Percentiles rank a stretch among this genome's conserved stretches.
These are phyloP conservation scores for Pyronema domesticum DNA, from an alignment of 495 filamentous ascomycete genomes.

Conservation along the genomic window DNA sequence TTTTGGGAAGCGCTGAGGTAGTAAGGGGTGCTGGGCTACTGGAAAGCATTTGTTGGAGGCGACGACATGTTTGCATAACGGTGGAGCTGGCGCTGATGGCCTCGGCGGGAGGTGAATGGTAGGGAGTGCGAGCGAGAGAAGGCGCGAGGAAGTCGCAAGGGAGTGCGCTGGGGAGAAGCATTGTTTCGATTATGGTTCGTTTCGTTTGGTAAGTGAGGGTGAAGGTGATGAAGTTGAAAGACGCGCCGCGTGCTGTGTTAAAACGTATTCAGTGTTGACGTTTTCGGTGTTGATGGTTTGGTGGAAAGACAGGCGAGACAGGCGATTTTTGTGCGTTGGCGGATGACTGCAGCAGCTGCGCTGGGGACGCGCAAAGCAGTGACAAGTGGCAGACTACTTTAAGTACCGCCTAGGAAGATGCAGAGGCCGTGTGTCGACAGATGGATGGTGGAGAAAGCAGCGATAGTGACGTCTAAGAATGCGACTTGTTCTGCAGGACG, in stretches of 20 bases:
- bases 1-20: too few relatives aligned
- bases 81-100: slow-evolving; percentile 18
- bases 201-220: too few relatives aligned
- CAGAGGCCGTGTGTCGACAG: not conserved
- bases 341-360: slow-evolving; percentile 10
- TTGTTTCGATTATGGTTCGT: slow-evolving; percentile 1
- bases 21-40: slow-evolving; percentile 13
- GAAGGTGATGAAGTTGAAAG: not conserved
- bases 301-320: slow-evolving; percentile 4
- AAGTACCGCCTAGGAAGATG: not conserved
- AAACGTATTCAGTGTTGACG: slow-evolving; percentile 1
- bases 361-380: not conserved
- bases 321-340: slow-evolving; percentile 17
- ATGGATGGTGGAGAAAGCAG: not conserved
- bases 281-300: not conserved
- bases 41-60: slow-evolving; percentile 22
- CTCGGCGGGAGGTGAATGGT: slow-evolving; percentile 18
- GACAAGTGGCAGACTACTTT: slow-evolving; percentile 7
- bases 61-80: slow-evolving; percentile 21
- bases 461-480: too few relatives aligned
- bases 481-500: too few relatives aligned
- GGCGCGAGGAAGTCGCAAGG: slow-evolving; percentile 20
- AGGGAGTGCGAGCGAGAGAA: slow-evolving; percentile 8
- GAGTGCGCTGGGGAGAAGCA: slow-evolving; percentile 24
- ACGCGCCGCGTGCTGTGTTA: too few relatives aligned